Percentiles rank a stretch among this genome's conserved stretches.
phyloP scores from a whole-genome alignment of 108 stramenopile genomes.

The Cyclotella baltica region DNA sequence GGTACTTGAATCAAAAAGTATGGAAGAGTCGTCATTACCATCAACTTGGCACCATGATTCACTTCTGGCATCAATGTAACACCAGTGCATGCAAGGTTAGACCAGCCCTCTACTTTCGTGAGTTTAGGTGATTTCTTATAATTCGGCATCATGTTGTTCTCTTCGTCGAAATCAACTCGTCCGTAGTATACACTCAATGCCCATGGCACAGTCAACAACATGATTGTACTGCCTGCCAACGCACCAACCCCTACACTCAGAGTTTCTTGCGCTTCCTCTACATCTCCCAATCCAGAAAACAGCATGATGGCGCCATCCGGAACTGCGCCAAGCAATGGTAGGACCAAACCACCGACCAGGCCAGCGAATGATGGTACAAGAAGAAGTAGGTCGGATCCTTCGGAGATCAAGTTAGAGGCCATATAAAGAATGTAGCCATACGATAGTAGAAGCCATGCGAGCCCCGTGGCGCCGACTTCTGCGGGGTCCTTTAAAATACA shows the following conservation, averaged over 20 bases:
- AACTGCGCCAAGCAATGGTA: conserved; percentile 97
- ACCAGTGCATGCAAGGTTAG: conserved; percentile 57
- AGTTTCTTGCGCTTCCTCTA: conserved; percentile 85
- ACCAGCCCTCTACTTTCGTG: conserved; percentile 1
- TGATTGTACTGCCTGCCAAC: conserved; percentile 96
- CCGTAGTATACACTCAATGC: conserved; percentile 82
- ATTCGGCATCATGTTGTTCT: conserved; percentile 31
- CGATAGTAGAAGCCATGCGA: conserved; percentile 81
- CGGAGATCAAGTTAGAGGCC: conserved; percentile 93
- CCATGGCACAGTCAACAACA: conserved; percentile 97
- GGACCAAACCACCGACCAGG: conserved; percentile 94
- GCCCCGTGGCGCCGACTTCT: conserved; percentile 33
- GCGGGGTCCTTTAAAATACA: conserved; percentile 4
- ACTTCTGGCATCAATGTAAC: conserved; percentile 68
- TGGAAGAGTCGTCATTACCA: conserved; percentile 85
- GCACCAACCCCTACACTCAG: conserved; percentile 96
- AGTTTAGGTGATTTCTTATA: conserved; percentile 73
- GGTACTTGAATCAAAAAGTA: conserved; percentile 93
- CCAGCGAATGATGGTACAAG: conserved; percentile 92
- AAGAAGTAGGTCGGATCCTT: conserved; percentile 96
- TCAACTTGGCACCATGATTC: conserved; percentile 71
- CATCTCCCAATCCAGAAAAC: conserved; percentile 91
- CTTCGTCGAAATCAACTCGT: conserved; percentile 85
- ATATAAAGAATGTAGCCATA: conserved; percentile 95
- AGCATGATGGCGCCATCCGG: conserved; percentile 98